phyloP scores from a whole-genome alignment of 129 eudicot genomes.

The Ambrosia trifida region DNA sequence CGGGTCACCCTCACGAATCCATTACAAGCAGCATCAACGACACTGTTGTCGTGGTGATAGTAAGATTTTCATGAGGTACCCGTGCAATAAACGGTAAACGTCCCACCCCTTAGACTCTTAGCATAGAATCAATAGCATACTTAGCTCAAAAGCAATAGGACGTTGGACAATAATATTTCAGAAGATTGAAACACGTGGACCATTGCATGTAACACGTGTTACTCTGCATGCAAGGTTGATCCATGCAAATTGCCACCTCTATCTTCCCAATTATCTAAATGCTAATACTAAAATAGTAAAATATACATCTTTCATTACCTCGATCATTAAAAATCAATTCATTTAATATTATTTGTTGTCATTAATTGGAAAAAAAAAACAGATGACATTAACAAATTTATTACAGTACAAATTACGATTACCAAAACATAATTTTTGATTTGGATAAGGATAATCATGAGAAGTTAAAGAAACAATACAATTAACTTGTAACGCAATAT shows the following conservation, averaged over 20 bases:
- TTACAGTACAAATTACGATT: background rate
- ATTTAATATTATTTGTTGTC: background rate
- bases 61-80: too few species aligned
- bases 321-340: too few species aligned
- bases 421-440: background rate
- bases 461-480: slow-evolving; percentile 20
- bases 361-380: background rate
- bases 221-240: slow-evolving; percentile 1
- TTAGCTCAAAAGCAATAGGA: background rate
- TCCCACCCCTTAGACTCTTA: too few species aligned
- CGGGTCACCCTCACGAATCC: too few species aligned
- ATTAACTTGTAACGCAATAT: slow-evolving; percentile 19
- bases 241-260: background rate
- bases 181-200: slow-evolving; percentile 3
- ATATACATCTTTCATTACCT: background rate
- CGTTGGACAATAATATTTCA: background rate
- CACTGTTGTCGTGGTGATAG: too few species aligned
- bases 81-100: too few species aligned
- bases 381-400: background rate
- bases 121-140: background rate
- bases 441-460: background rate
- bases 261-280: background rate
- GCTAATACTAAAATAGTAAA: background rate
- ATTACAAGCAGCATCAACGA: too few species aligned
- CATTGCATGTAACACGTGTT: background rate